Evolutionary conservation across 805 yeast genomes (phyloP), one percentile per base, ranked within the genome.

Genomic region (Torulaspora franciscae): DNA sequence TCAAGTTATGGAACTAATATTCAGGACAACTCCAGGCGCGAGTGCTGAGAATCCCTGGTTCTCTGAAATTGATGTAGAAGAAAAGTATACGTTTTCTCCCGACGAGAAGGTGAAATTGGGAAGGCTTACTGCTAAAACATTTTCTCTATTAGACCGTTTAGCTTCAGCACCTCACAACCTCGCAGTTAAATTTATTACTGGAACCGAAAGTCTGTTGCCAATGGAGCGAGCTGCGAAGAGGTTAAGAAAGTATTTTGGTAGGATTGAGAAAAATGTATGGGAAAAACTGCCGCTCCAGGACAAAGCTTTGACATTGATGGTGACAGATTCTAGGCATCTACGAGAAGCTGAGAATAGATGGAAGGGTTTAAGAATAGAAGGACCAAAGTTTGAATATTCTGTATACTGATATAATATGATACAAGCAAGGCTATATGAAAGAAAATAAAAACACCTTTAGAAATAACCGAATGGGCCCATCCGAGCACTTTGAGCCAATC

Each of bases 21-120:
- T 40, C 22, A 45, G 29, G 7, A 48, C 44, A 15, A 46, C 39
- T 17, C 15, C 22, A 23, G 27, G 13, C 14, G 15, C 24, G 11
- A 27, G 28, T 6, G 15, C 42, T 6, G 37, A 45, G 6, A 40
- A 37, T 13, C 48, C 45, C 6, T 51, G 55, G 57, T 40, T 43
- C 17, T 26, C 37, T 11, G 54, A 51, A 17, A 46, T 53, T 25
- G 54, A 51, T 5, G 53, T 50, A 11, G 42, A 45, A 14, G 57
- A 53, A 24, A 40, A 40, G 15, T 50, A 50, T 32, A 35, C 30
- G 7, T 17, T 38, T n/a, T 36, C 37, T 6, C 8, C 42, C 7
- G 43, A 48, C n/a, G 51, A 48, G 14, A 15, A 19, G 11, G 37
- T 40, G 15, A 40, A 19, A 11, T 27, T 46, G 36, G 38, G 30